These are phyloP conservation scores for Termitomyces sp. DNA, from an alignment of 1,284 basidiomycete species.

Conservation along the genomic window DNA sequence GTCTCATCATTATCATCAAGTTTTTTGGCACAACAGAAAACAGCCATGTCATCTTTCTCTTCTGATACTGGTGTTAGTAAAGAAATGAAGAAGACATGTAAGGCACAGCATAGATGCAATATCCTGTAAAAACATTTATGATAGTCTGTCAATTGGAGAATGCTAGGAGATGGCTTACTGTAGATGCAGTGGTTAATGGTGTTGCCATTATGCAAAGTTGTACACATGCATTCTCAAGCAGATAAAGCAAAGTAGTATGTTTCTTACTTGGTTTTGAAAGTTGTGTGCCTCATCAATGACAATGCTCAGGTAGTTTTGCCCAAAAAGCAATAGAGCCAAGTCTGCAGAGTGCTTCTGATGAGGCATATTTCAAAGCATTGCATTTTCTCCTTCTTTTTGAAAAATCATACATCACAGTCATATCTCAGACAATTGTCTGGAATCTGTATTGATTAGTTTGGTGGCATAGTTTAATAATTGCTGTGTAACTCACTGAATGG, in stretches of 20 bases:
- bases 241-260: conserved; percentile 17
- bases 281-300: conserved; percentile 27
- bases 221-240: conserved; percentile 17
- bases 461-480: too few species aligned
- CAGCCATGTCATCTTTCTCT: not conserved
- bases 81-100: conserved; percentile 22
- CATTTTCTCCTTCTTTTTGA: not conserved
- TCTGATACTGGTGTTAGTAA: conserved; percentile 16
- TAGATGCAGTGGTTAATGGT: conserved; percentile 15
- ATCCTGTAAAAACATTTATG: conserved; percentile 18
- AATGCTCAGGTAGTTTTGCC: conserved; percentile 18
- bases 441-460: too few species aligned
- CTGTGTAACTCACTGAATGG: conserved; percentile 23
- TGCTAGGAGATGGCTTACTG: conserved; percentile 17
- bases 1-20: too few species aligned
- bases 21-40: too few species aligned
- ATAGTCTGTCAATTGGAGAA: not conserved
- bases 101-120: conserved; percentile 23
- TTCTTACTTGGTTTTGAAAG: conserved; percentile 22
- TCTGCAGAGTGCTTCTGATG: not conserved
- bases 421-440: conserved; percentile 1
- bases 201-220: conserved; percentile 27
- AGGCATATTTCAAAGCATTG: conserved; percentile 18
- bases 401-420: not conserved
- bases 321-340: conserved; percentile 18